Conservation (phyloP, 768 basidiomycete genomes). For the Tulasnella sp. region DNA sequence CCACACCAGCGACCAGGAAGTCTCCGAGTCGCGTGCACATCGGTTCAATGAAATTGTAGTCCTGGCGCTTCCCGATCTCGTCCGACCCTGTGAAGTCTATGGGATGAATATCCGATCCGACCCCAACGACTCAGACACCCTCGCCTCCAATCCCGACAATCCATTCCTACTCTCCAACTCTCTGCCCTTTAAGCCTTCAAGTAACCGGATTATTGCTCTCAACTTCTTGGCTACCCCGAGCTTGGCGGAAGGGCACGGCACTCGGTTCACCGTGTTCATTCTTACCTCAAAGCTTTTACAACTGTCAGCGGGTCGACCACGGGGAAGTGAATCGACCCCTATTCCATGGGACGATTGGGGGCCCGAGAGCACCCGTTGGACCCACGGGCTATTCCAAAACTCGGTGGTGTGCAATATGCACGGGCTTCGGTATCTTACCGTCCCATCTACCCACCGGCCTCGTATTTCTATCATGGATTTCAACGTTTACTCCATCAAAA, state of each 20-base stretch:
- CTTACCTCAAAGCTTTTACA: neutral
- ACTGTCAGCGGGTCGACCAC: neutral
- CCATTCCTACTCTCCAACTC: neutral
- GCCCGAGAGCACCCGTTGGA: neutral
- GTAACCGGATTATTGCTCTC: neutral
- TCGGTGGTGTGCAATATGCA: neutral
- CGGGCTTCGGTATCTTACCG: neutral
- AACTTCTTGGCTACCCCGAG: neutral
- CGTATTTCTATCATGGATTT: neutral
- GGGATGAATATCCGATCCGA: neutral
- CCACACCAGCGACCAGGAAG: neutral
- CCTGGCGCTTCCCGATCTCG: neutral
- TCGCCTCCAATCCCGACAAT: neutral
- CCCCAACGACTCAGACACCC: neutral
- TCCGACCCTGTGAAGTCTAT: neutral
- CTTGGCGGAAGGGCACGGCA: neutral
- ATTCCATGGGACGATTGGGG: conserved; percentile 4
- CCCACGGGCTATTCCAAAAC: neutral
- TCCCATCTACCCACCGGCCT: neutral
- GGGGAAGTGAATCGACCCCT: neutral
- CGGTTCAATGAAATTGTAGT: neutral
- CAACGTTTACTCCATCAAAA: neutral
- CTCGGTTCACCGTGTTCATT: neutral
- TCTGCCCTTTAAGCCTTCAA: neutral
- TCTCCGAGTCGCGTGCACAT: neutral